Evolutionary conservation across 2,329 filamentous ascomycete genomes (phyloP).

Genomic region (Aspergillus novoparasiticus): DNA sequence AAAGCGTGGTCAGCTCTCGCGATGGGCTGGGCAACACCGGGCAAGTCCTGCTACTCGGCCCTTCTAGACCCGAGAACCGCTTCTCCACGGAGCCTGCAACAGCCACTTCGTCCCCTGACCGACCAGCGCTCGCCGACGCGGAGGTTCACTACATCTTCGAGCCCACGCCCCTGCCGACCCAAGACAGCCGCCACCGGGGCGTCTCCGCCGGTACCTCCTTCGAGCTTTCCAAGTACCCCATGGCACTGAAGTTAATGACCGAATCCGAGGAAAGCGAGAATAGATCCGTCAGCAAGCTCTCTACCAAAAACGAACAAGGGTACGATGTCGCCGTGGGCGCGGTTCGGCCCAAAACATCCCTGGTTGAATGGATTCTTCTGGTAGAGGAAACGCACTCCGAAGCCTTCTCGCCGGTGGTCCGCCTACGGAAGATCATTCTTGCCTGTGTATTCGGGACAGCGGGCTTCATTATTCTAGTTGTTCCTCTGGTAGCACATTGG

Average conservation of each 20-base stretch:
- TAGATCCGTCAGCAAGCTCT: slow-evolving; percentile 69
- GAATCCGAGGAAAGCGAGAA: slow-evolving; percentile 55
- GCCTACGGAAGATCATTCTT: slow-evolving; percentile 76
- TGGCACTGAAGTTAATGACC: slow-evolving; percentile 63
- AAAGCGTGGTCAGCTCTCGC: slow-evolving; percentile 48
- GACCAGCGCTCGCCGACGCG: slow-evolving; percentile 31
- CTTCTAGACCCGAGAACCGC: slow-evolving; percentile 66
- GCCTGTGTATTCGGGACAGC: slow-evolving; percentile 83
- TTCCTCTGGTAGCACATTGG: slow-evolving; percentile 78
- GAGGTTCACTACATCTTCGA: slow-evolving; percentile 64
- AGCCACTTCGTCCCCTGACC: slow-evolving; percentile 36
- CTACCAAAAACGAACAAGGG: slow-evolving; percentile 72
- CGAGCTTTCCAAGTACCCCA: slow-evolving; percentile 62
- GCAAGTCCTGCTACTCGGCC: slow-evolving; percentile 70
- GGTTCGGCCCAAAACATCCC: slow-evolving; percentile 65
- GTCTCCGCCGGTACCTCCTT: slow-evolving; percentile 54
- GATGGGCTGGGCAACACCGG: slow-evolving; percentile 65
- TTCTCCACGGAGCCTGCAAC: slow-evolving; percentile 47
- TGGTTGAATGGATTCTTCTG: slow-evolving; percentile 81
- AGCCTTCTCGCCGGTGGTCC: slow-evolving; percentile 73
- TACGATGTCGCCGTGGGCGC: slow-evolving; percentile 76
- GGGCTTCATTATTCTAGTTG: slow-evolving; percentile 69
- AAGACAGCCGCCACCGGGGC: slow-evolving; percentile 25
- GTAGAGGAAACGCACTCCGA: slow-evolving; percentile 76
- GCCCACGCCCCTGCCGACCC: slow-evolving; percentile 49